Base-by-base conservation (phyloP, 208 protist species). In the Herpetomonas samuelpessoai region DNA sequence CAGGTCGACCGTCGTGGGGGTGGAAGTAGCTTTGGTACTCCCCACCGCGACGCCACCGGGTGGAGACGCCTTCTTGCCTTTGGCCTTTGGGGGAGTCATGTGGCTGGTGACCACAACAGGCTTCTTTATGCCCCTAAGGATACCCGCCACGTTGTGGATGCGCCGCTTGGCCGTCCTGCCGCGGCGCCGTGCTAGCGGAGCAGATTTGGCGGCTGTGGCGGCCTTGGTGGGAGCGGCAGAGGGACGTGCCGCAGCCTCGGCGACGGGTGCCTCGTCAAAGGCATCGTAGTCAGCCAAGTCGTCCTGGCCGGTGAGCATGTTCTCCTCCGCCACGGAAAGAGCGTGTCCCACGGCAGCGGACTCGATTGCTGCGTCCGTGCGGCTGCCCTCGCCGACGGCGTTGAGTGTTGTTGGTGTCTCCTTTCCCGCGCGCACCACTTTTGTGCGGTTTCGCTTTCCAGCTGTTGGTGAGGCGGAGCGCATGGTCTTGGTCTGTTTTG, bases 241-340 rank as follows among this genome's bases (percentile, higher is more conserved):
- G 29, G 22, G 28, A 46, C 51, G 2, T 2, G 26, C 21, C 45
- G 49, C 44, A 0, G 24, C 44, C 2, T 39, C 25, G 2, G 41
- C 44, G 14, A 41, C 56, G 6, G 0, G 10, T 19, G 7, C 27
- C 30, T 44, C 47, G 12, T 63, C 47, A 18, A 18, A 6, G 30
- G 49, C 57, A 30, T 45, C 52, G 14, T 46, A 26, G 0, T 52
- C 51, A 18, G 28, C 50, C 18, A 70, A 19, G 21, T 50, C 18
- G 22, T 68, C 31, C 55, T 62, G 54, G 12, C 25, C 55, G 24
- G 24, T 14, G 9, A 41, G 35, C 14, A 41, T 41, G 14, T 41
- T 14, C 35, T 41, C 9, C 35, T 41, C 35, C 35, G 35, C 35
- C 35, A 41, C 14, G 35, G 35, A 41, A 14, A n/a, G n/a, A n/a